Base-by-base conservation (phyloP, 768 basidiomycete genomes). In the Lepiota subincarnata region DNA sequence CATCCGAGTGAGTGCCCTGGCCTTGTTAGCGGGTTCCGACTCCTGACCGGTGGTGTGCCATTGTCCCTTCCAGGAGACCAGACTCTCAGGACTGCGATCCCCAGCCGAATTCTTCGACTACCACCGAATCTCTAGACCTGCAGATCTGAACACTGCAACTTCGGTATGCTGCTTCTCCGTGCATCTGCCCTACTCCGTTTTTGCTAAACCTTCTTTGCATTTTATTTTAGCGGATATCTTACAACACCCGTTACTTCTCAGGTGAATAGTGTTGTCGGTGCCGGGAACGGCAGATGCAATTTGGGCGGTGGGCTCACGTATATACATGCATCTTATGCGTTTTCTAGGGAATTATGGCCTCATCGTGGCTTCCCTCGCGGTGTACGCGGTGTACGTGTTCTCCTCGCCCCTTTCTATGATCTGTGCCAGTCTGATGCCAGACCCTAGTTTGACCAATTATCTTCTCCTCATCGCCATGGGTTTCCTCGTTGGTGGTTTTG, bases 401-500 rank as follows among this genome's bases (percentile, higher is more conserved):
- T 34, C 22, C 14, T 31, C 28, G 35, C 38, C 47, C 42, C 12
- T 10, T 44, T 16, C 20, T 31, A 22, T 18, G 41, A 22, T 31
- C 39, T 19, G 6, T 18, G 14, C 20, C 37, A 18, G 40, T 42
- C 36, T 16, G 16, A 38, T 20, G 46, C n/a, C 28, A n/a, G 34
- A n/a, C 42, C 24, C 35, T 55, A 93, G 92, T 59, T 68, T 98
- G 60, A 90, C 87, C 52, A 94, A 89, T 68, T 81, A 80, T n/a
- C 70, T 82, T 39, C 84, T 98, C 36, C 79, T 97, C 60, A 73
- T 93, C 64, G 85, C 95, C 4, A 74, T 97, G 57, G 78, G 73
- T 18, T 94, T 98, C 79, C 84, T 98, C 58, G 82, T 94, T 56
- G 91, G 92, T 31, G 96, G 96, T 4, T 98, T 98, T 72, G 69